Evolutionary conservation across 2,329 filamentous ascomycete genomes (phyloP), one percentile per base, ranked within the genome.

Genomic region (Monilinia fructicola): DNA sequence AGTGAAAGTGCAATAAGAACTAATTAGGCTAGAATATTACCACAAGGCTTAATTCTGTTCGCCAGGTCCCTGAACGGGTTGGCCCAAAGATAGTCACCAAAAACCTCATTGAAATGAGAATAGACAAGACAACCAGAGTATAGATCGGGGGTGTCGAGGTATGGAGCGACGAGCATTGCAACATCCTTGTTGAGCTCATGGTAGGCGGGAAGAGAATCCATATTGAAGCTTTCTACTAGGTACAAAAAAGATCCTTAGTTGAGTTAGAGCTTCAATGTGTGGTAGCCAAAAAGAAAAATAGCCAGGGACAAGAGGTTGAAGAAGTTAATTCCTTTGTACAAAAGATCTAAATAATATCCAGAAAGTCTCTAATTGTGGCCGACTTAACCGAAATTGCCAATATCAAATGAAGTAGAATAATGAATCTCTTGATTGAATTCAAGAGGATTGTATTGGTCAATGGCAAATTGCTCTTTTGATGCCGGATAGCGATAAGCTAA

Each of bases 31-130:
- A 18, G 18, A 31, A 14, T 50, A 67, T 65, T 66, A 71, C 71
- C 42, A 48, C 69, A 71, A 3, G 70, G 71, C 6, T 35, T 65
- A 0, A 31, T 35, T 23, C 61, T 68, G 35, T 18, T 42, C 3
- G 62, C 35, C 7, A 71, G 62, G 16, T 69, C 38, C 23, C 60
- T 67, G 26, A 73, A 66, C 1, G 73, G 73, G 40, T 74, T 65
- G 16, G 38, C 31, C 73, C 73, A 74, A 2, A 74, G 63, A 7
- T 70, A 14, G 5, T 63, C 54, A 21, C 46, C 62, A 2, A 73
- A 67, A 11, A 67, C 54, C 3, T 26, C 26, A 44, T 70, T 54
- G 61, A 69, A 73, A 38, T 67, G 21, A 23, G 67, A 71, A 52
- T 67, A 68, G 14, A 72, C 72, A 6, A 55, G 56, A 40, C 55